Evolutionary conservation across 345 rosid species (phyloP), one percentile per base, ranked within the genome.

Genomic region (Alliaria petiolata): DNA sequence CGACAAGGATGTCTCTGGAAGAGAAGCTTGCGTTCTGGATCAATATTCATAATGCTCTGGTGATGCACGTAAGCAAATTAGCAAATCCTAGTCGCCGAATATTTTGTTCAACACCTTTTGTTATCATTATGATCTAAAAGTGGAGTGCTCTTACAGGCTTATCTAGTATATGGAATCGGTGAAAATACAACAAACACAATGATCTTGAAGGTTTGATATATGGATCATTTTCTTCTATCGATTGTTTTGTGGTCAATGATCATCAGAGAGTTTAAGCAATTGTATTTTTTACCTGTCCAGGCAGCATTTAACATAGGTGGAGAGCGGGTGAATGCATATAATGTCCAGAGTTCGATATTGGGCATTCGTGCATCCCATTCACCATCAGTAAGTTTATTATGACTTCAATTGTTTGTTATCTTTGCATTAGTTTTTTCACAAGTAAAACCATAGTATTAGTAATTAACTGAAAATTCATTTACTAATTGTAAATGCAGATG

Each of bases 1-100:
- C 79, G 3, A 44, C 46, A 72, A 85, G 66, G 79, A 80, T 90
- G 91, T 76, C 64, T 82, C 80, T 90, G 0, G 90, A 90, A 77
- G 87, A 86, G 80, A 90, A 86, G 83, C 91, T 85, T 54, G 92
- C 91, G 4, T 89, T 89, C 67, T 89, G 91, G 93, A 81, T 87
- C 78, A 90, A 90, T 74, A 80, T 87, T 68, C 93, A 87, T 65
- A 88, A 90, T 78, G 93, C 96, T 46, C 46, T 88, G 67, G 82
- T 86, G 80, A 90, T 88, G 92, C 90, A 90, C 57, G 95, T 86
- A 83, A 58, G 81, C 42, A 51, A 40, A 12, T 28, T 22, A 46
- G 28, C 36, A 71, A 58, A 69, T 9, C 17, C 16, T 39, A 71
- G 16, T 52, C 0, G 0, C 7, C 0, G 0, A 17, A 36, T 8